Evolutionary conservation across 257 asterid species (phyloP).

Genomic region (Haberlea rhodopensis): DNA sequence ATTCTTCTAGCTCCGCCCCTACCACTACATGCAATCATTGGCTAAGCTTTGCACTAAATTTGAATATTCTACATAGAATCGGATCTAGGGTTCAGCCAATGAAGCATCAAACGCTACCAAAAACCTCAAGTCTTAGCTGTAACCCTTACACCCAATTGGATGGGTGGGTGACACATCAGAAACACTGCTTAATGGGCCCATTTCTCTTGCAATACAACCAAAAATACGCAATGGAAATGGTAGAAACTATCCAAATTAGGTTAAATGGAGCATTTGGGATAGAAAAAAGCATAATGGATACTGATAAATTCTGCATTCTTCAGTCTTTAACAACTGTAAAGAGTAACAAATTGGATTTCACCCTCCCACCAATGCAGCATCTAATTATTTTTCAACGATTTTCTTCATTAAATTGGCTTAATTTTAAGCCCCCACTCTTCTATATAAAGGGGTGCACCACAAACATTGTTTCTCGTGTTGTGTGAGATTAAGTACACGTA

Average conservation of each 20-base stretch:
- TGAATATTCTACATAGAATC: conserved; percentile 34
- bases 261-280: conserved; percentile 32
- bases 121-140: conserved; percentile 40
- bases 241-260: conserved; percentile 28
- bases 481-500: not conserved
- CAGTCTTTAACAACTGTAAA: conserved; percentile 46
- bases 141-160: conserved; percentile 45
- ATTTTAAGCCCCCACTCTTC: conserved; percentile 21
- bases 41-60: conserved; percentile 16
- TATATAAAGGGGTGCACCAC: conserved; percentile 35
- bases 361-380: conserved; percentile 22
- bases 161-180: conserved; percentile 55
- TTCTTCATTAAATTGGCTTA: not conserved
- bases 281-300: conserved; percentile 19
- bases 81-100: conserved; percentile 26
- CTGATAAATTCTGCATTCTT: conserved; percentile 24
- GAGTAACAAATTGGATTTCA: conserved; percentile 24
- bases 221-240: conserved; percentile 16
- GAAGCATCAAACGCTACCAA: conserved; percentile 27
- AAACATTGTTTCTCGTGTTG: conserved; percentile 10
- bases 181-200: conserved; percentile 27
- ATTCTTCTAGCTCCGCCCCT: not conserved
- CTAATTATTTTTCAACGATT: not conserved
- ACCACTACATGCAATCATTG: not conserved
- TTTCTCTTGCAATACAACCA: conserved; percentile 6